Base-by-base conservation (phyloP, 192 early-diverging fungal species). In the Dispira parvispora region DNA sequence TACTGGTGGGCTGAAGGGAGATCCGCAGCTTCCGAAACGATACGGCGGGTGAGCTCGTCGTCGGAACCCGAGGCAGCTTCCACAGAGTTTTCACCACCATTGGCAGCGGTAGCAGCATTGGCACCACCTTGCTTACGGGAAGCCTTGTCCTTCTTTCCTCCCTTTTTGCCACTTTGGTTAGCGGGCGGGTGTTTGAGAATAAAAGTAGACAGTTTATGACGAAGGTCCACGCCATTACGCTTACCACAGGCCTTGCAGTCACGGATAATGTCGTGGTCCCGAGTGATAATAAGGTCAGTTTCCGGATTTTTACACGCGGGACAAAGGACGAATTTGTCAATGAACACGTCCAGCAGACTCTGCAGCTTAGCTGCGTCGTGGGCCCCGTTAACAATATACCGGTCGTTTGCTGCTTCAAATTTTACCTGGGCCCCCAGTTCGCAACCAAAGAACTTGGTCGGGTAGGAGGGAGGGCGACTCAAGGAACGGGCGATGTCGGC, bases 401-500 rank as follows among this genome's bases (percentile, higher is more conserved):
- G 82, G 68, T 97, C 90, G 62, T 79, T 83, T 78, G 88, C 88
- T 62, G 86, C 88, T 64, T 98, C 94, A 63, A 76, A 78, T 69
- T 89, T 89, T 62, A 85, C 82, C 77, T 92, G 93, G 45, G 94
- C 91, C 46, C 96, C 96, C 53, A 98, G 87, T 71, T 97, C 96
- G 66, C 75, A 84, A 38, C 96, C 96, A 84, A 98, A 97, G 78
- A 80, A 94, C 79, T 87, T 89, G 43, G 86, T 87, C 45, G 89
- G 82, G 62, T 91, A 98, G 27, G 86, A 70, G 16, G 90, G 85
- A 28, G 94, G 94, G 46, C 96, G 84, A 67, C 76, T 76, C 27
- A 99, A 78, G 20, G 94, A 82, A 63, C 87, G 87, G 20, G 92
- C 87, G 65, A 99, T 85, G 62, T 96, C 92, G 42, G 83, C 65